Evolutionary conservation across 352 stramenopile species (phyloP).

Genomic region (Globisporangium recalcitrans): DNA sequence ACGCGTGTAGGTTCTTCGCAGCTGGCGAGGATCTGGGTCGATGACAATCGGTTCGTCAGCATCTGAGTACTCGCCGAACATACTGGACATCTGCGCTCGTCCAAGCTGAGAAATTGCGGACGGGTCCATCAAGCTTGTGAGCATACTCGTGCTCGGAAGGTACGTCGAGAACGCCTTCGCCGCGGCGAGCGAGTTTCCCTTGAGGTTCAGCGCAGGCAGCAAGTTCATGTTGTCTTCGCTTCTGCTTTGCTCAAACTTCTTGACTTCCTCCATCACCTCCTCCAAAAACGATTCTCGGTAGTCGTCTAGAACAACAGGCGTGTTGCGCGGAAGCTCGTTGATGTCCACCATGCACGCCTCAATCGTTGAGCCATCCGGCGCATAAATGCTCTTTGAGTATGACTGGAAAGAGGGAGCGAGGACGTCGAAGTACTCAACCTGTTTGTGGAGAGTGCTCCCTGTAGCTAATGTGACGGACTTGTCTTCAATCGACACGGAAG

Average conservation of each 20-base stretch:
- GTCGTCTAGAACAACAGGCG: conserved; percentile 47
- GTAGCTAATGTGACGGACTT: conserved; percentile 40
- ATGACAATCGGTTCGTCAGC: conserved; percentile 50
- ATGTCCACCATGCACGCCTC: conserved; percentile 68
- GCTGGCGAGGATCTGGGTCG: conserved; percentile 43
- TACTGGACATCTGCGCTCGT: conserved; percentile 30
- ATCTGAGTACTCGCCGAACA: conserved; percentile 63
- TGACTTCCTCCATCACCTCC: conserved; percentile 54
- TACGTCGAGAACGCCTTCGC: conserved; percentile 73
- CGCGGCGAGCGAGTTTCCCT: conserved; percentile 46
- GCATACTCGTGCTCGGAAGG: conserved; percentile 60
- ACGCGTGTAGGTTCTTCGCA: conserved; percentile 33
- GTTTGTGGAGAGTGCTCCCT: conserved; percentile 37
- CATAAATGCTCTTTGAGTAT: conserved; percentile 68
- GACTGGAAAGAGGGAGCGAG: conserved; percentile 42
- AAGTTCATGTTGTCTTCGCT: conserved; percentile 56
- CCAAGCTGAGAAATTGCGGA: conserved; percentile 51
- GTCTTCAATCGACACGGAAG: conserved; percentile 16
- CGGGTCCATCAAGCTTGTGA: conserved; percentile 71
- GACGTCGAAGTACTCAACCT: conserved; percentile 64
- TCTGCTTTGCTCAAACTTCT: conserved; percentile 41
- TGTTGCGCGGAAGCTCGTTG: conserved; percentile 33
- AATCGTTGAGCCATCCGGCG: conserved; percentile 63
- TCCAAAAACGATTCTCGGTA: conserved; percentile 54
- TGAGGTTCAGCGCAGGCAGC: conserved; percentile 50